Evolutionary conservation across 164 flowering plant genomes (phyloP).

Genomic region (Hamamelis virginiana): DNA sequence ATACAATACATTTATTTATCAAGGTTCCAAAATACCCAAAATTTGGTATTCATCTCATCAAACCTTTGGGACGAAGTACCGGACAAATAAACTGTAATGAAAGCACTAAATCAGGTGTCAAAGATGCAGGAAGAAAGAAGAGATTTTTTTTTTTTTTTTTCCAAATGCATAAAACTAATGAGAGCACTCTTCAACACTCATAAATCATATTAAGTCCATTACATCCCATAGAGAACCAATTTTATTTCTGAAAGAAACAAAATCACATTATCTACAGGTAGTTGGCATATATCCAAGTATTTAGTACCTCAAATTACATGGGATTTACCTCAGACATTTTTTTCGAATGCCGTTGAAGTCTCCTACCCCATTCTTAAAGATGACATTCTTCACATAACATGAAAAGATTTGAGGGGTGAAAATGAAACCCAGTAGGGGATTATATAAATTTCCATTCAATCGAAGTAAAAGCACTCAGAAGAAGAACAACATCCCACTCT

Average conservation of each 20-base stretch:
- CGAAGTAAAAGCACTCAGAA: constrained; percentile 1
- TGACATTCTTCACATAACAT: constrained; percentile 8
- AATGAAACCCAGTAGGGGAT: neutral
- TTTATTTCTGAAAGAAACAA: constrained; percentile 9
- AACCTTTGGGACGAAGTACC: too few species aligned
- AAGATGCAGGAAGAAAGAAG: too few species aligned
- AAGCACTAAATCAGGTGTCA: too few species aligned
- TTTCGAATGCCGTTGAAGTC: neutral
- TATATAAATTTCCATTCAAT: constrained; percentile 4
- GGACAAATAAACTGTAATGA: too few species aligned
- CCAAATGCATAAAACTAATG: too few species aligned
- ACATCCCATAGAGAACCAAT: constrained; percentile 1
- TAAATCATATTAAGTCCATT: neutral
- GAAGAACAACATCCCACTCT: constrained; percentile 14
- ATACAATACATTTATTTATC: too few species aligned
- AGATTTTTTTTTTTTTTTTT: too few species aligned
- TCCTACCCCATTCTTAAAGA: neutral
- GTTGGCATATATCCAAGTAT: neutral
- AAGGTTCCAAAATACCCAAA: too few species aligned
- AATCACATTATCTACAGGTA: constrained; percentile 28
- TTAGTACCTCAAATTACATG: constrained; percentile 13
- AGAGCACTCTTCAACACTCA: too few species aligned
- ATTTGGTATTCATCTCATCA: too few species aligned
- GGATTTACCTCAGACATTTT: constrained; percentile 4
- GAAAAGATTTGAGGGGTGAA: neutral